Conservation (phyloP, 1,139 yeast species). For the Fermentozyma sake region DNA sequence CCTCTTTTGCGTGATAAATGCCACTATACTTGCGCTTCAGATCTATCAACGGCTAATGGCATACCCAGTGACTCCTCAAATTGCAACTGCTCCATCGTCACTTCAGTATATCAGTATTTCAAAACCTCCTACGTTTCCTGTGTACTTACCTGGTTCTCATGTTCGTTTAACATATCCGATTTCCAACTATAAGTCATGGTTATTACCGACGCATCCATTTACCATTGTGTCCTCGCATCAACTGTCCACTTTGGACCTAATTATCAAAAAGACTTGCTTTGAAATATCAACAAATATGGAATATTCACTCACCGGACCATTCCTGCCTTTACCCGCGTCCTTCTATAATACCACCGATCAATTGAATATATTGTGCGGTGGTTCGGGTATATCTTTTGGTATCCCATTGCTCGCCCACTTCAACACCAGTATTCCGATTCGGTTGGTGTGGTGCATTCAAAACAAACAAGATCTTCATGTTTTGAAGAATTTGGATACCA, state of each 20-base stretch:
- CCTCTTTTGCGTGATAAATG: slow-evolving; percentile 20
- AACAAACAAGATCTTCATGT: slow-evolving; percentile 39
- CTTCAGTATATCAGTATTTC: slow-evolving; percentile 1
- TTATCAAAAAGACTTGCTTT: slow-evolving; percentile 17
- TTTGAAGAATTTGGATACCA: slow-evolving; percentile 29
- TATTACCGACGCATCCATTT: slow-evolving; percentile 39
- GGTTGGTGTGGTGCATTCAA: slow-evolving; percentile 53
- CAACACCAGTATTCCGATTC: slow-evolving; percentile 3
- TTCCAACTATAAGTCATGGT: slow-evolving; percentile 17
- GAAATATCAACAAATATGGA: slow-evolving; percentile 5
- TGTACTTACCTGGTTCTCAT: slow-evolving; percentile 34
- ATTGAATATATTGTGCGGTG: slow-evolving; percentile 70
- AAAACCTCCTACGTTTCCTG: slow-evolving; percentile 1
- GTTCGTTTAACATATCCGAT: slow-evolving; percentile 23
- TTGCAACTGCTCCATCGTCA: background rate
- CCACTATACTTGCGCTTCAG: slow-evolving; percentile 21
- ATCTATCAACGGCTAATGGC: slow-evolving; percentile 20
- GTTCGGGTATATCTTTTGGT: slow-evolving; percentile 80
- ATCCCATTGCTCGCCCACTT: slow-evolving; percentile 52
- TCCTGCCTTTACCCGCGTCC: slow-evolving; percentile 21
- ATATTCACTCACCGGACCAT: slow-evolving; percentile 27
- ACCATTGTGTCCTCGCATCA: slow-evolving; percentile 20
- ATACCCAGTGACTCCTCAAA: no score
- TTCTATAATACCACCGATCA: slow-evolving; percentile 42
- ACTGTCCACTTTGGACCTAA: slow-evolving; percentile 19